phyloP scores from a whole-genome alignment of 1,284 basidiomycete genomes.

The Ustilago esculenta region DNA sequence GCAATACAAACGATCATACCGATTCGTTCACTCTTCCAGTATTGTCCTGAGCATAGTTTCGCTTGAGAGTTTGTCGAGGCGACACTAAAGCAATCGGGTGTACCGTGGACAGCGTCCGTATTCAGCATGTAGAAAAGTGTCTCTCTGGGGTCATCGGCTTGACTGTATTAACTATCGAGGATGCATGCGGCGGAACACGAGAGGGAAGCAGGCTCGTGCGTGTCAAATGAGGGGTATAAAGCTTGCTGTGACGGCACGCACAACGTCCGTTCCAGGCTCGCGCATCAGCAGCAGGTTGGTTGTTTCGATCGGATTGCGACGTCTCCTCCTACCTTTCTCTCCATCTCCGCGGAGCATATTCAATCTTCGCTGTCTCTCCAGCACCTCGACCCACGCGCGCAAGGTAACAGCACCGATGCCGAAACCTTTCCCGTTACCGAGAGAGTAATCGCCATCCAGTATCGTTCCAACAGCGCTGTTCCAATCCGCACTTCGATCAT shows the following conservation, averaged over 20 bases:
- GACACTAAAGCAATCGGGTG: too few species aligned
- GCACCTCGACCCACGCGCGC: conserved; percentile 24
- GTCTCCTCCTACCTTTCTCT: conserved; percentile 15
- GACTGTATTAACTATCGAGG: too few species aligned
- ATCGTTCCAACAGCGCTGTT: conserved; percentile 47
- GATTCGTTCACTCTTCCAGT: too few species aligned
- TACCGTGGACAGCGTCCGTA: too few species aligned
- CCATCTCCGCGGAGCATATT: background rate
- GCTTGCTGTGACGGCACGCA: conserved; percentile 33
- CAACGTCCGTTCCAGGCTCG: conserved; percentile 28
- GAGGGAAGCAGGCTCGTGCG: too few species aligned
- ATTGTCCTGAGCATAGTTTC: too few species aligned
- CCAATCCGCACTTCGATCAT: conserved; percentile 33
- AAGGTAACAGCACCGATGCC: conserved; percentile 36
- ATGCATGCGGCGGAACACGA: too few species aligned
- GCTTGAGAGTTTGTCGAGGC: too few species aligned
- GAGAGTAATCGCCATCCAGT: conserved; percentile 54
- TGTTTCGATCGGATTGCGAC: conserved; percentile 34
- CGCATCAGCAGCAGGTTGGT: conserved; percentile 33
- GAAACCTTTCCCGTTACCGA: conserved; percentile 46
- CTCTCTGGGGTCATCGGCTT: too few species aligned
- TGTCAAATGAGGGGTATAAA: conserved; percentile 17
- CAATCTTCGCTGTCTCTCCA: conserved; percentile 21
- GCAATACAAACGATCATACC: too few species aligned
- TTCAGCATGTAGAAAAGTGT: too few species aligned